These are phyloP conservation scores for Chaetomiaceae sp. DNA, from an alignment of 2,329 filamentous ascomycete species.

Conservation along the genomic window DNA sequence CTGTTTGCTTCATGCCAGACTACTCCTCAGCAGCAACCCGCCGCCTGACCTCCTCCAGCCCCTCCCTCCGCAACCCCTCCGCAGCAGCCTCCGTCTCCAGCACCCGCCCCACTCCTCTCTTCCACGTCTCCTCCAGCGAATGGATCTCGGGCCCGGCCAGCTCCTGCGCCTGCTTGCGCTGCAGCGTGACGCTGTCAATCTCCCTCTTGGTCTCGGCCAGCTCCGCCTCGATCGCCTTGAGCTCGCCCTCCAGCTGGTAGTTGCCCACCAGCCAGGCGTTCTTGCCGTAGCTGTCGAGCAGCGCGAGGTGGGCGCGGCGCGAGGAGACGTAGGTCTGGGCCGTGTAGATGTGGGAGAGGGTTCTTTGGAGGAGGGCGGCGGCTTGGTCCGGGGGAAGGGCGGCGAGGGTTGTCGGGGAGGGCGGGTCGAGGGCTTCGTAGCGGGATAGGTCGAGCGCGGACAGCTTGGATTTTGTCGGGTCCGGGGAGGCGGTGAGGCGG, in stretches of 20 bases:
- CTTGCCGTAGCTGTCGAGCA: conserved; percentile 79
- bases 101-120: conserved; percentile 68
- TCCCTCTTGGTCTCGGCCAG: conserved; percentile 63
- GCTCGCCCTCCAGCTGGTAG: conserved; percentile 68
- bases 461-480: conserved; percentile 39
- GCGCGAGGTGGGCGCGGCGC: conserved; percentile 55
- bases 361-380: conserved; percentile 51
- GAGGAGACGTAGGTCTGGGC: conserved; percentile 48
- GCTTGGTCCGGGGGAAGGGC: conserved; percentile 29
- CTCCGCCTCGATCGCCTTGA: conserved; percentile 68
- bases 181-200: conserved; percentile 68
- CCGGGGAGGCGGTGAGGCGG: conserved; percentile 49
- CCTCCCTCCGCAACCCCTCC: conserved; percentile 63
- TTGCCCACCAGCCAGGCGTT: conserved; percentile 92
- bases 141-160: conserved; percentile 67
- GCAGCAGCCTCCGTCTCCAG: conserved; percentile 84
- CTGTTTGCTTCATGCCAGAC: too few relatives aligned
- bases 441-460: conserved; percentile 68
- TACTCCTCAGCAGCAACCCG: conserved; percentile 19
- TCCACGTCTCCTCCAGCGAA: conserved; percentile 70
- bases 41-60: conserved; percentile 61
- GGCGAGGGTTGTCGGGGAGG: conserved; percentile 40
- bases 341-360: conserved; percentile 53
- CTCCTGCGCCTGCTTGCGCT: conserved; percentile 66
- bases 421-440: conserved; percentile 64